Base-by-base conservation (phyloP, 495 filamentous ascomycete species). In the Aspergillus ellipticus region DNA sequence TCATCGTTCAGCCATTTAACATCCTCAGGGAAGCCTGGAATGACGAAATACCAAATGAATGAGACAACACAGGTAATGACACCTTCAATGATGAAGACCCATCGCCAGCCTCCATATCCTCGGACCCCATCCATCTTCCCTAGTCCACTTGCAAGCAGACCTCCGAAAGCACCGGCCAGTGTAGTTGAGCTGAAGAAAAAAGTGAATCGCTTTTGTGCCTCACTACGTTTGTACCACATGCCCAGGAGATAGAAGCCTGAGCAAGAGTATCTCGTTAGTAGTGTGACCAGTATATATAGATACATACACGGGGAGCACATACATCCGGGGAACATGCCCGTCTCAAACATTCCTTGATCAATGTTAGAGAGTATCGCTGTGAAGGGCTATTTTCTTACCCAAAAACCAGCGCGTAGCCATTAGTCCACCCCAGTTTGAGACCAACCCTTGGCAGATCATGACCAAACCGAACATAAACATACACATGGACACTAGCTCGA, bases 121-220 rank as follows among this genome's bases (percentile, higher is more conserved):
- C 82, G 69, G 20, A 91, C 66, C 10, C 78, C 75, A 2, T 70
- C 52, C 77, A 85, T 92, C 66, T 93, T 90, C 21, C 88, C 89
- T 47, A 97, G 92, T 15, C 85, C 92, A 10, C 82, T 85, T 3
- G 92, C 91, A 8, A 96, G 73, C 15, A 96, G 74, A 10, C 91
- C 90, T 37, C 91, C 91, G 59, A 96, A 96, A 5, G 91, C 91
- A 20, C 90, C 90, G 6, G 91, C 90, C 22, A 96, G 69, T 2
- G 86, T 87, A 0, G 92, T 93, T 3, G 84, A 87, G 58, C 78
- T 79, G 78, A 95, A 97, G 77, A 97, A 96, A 75, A 97, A 88
- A 39, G 82, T 87, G 69, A 89, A 96, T 19, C 93, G 83, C 65
- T 88, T 89, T 71, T 96, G 92, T 2, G 92, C 89, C 74, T 97